phyloP scores from a whole-genome alignment of 805 yeast species.

The Yamadazyma laniorum region DNA sequence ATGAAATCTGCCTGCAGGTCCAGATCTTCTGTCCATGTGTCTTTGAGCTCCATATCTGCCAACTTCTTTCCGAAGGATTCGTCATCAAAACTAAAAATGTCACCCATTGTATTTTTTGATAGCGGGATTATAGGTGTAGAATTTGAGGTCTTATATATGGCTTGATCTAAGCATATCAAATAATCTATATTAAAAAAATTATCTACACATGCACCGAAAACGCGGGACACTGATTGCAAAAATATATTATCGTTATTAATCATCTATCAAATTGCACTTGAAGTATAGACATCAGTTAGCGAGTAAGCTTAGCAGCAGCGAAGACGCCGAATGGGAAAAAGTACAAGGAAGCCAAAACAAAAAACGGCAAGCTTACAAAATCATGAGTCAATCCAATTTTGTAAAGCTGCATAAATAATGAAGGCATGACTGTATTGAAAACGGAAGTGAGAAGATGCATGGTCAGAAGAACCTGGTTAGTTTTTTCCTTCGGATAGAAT shows the following conservation, averaged over 20 bases:
- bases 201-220: too few species aligned
- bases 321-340: not conserved
- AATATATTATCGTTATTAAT: too few species aligned
- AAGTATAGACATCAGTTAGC: too few species aligned
- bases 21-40: not conserved
- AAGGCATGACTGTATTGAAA: conserved; percentile 3
- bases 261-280: too few species aligned
- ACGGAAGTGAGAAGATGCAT: conserved; percentile 5
- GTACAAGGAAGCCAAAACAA: not conserved
- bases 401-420: conserved; percentile 4
- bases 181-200: too few species aligned
- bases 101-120: conserved; percentile 5
- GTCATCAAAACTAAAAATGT: conserved; percentile 11
- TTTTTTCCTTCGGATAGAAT: conserved; percentile 44
- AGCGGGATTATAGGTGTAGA: too few species aligned
- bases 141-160: too few species aligned
- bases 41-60: not conserved
- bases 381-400: conserved; percentile 11
- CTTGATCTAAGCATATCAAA: too few species aligned
- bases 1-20: conserved; percentile 1
- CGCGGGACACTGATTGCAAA: too few species aligned
- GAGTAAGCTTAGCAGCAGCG: not conserved
- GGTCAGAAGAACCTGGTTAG: conserved; percentile 9
- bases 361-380: conserved; percentile 7
- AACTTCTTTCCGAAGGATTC: conserved; percentile 6